These are phyloP conservation scores for Ceratocystis cubensis DNA, from an alignment of 2,329 filamentous ascomycete species.

Conservation along the genomic window DNA sequence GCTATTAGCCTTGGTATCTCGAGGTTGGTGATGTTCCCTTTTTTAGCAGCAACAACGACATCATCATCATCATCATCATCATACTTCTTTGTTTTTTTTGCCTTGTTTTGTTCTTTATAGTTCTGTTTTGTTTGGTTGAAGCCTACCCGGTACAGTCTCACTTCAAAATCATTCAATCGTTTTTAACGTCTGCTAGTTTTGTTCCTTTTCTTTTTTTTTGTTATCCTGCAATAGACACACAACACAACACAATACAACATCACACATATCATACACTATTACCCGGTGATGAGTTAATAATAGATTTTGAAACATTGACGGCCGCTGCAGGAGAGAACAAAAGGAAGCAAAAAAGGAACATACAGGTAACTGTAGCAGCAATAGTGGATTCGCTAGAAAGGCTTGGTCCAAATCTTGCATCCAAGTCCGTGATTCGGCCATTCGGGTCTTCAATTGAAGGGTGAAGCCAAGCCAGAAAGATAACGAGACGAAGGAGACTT, in stretches of 20 bases:
- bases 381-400: not conserved
- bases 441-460: not conserved
- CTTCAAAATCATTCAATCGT: not conserved
- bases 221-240: conserved; percentile 1
- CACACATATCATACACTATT: no score
- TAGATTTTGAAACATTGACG: conserved; percentile 8
- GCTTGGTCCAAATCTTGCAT: not conserved
- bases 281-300: not conserved
- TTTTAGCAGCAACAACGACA: no score
- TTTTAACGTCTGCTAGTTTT: conserved; percentile 1
- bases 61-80: not conserved
- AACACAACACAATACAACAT: not conserved
- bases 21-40: no score
- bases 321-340: not conserved
- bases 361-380: not conserved
- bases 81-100: conserved; percentile 6
- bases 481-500: not conserved
- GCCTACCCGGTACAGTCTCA: not conserved
- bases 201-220: not conserved
- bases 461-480: not conserved
- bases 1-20: no score
- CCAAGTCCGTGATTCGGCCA: not conserved
- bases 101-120: not conserved
- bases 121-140: conserved; percentile 14
- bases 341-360: not conserved